A percentile compares a stretch with the other conserved stretches of the same genome.
phyloP scores from a whole-genome alignment of 2,329 filamentous ascomycete species.

The Myriosclerotinia curreyana region DNA sequence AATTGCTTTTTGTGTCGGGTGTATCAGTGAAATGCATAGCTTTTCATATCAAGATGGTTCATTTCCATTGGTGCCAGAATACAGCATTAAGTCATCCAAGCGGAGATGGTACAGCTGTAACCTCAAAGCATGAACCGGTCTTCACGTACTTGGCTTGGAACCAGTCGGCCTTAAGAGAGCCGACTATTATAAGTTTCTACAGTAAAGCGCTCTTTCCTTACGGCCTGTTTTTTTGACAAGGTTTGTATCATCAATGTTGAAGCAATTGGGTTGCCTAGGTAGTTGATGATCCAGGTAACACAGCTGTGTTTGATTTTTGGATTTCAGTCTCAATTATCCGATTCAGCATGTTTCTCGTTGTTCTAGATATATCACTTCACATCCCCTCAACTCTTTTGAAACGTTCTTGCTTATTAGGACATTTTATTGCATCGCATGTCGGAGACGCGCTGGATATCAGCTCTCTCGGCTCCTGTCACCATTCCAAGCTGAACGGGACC shows the following conservation, averaged over 20 bases:
- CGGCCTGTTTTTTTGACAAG: too few relatives aligned
- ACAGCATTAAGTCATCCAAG: neutral
- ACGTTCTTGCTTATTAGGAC: neutral
- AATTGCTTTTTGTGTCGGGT: neutral
- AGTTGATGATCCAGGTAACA: neutral
- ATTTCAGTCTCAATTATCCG: neutral
- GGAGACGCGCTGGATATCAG: neutral
- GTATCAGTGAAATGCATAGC: constrained; percentile 27
- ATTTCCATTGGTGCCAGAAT: neutral
- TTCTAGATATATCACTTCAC: too few relatives aligned
- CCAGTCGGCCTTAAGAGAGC: too few relatives aligned
- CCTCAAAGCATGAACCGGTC: neutral
- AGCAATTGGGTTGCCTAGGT: too few relatives aligned
- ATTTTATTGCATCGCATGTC: neutral
- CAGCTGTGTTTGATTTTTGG: neutral
- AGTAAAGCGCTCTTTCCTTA: too few relatives aligned
- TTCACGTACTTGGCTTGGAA: neutral
- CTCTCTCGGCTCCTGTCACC: neutral
- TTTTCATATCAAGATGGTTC: neutral
- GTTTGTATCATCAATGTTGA: neutral
- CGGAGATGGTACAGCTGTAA: neutral
- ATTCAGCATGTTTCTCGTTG: too few relatives aligned
- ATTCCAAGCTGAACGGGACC: neutral
- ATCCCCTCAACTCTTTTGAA: too few relatives aligned
- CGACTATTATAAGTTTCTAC: too few relatives aligned